Conservation (phyloP, 306 rosid genomes). For the apple (Malus domestica) region DNA sequence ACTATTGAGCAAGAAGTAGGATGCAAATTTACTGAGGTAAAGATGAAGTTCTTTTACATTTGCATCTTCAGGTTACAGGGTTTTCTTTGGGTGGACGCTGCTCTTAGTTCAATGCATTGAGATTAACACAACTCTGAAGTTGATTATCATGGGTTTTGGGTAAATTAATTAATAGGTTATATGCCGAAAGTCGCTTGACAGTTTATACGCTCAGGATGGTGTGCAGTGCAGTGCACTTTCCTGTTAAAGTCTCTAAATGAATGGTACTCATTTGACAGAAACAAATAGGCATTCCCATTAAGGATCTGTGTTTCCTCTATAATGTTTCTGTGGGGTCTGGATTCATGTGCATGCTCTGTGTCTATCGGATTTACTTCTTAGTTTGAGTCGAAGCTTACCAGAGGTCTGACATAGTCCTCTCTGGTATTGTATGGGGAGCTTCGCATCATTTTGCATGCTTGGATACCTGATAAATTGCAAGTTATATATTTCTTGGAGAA, state of each 20-base stretch:
- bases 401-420: not conserved
- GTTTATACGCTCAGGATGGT: not conserved
- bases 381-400: not conserved
- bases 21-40: constrained; percentile 76
- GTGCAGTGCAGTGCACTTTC: not conserved
- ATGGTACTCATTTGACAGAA: not conserved
- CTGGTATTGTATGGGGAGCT: not conserved
- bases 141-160: not conserved
- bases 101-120: constrained; percentile 1
- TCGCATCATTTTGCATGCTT: not conserved
- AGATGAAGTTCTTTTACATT: constrained; percentile 7
- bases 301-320: too few species aligned
- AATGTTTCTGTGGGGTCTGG: not conserved
- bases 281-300: not conserved
- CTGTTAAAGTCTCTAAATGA: not conserved
- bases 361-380: not conserved
- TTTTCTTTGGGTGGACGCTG: not conserved
- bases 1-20: constrained; percentile 87
- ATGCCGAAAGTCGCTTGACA: not conserved
- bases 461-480: not conserved
- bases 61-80: not conserved
- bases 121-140: not conserved
- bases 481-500: not conserved
- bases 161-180: not conserved
- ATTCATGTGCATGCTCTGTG: not conserved